Evolutionary conservation across 2,329 filamentous ascomycete genomes (phyloP).

Genomic region (Stylonectria norvegica): DNA sequence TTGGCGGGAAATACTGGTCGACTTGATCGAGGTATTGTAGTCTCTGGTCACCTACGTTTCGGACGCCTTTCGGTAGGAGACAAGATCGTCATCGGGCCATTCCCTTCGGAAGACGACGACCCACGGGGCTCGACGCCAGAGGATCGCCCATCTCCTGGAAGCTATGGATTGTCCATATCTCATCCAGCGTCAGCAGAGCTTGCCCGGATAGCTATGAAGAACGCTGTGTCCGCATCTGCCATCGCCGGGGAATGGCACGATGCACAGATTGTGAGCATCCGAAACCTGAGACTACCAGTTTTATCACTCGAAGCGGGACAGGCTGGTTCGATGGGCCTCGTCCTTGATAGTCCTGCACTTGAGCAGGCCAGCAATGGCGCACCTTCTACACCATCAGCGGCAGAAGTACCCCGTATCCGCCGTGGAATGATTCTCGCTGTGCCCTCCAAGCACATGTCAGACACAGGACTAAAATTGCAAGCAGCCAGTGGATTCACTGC

Average conservation of each 20-base stretch:
- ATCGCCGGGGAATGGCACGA: slow-evolving; percentile 71
- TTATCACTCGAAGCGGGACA: slow-evolving; percentile 73
- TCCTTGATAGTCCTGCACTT: slow-evolving; percentile 47
- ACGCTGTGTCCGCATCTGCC: slow-evolving; percentile 48
- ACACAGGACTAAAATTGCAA: slow-evolving; percentile 56
- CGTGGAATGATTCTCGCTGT: slow-evolving; percentile 83
- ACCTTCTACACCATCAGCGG: slow-evolving; percentile 13
- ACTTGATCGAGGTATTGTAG: slow-evolving; percentile 61
- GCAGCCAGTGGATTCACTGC: slow-evolving; percentile 69
- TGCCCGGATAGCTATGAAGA: slow-evolving; percentile 50
- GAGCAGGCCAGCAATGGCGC: slow-evolving; percentile 3
- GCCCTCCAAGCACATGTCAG: slow-evolving; percentile 55
- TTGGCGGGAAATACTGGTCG: slow-evolving; percentile 15
- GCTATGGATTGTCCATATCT: slow-evolving; percentile 49
- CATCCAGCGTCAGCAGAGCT: slow-evolving; percentile 54
- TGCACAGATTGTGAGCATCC: slow-evolving; percentile 78
- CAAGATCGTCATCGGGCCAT: slow-evolving; percentile 74
- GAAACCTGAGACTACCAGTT: slow-evolving; percentile 83
- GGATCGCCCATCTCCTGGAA: slow-evolving; percentile 45
- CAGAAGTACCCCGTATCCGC: slow-evolving; percentile 45
- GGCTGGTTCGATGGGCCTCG: slow-evolving; percentile 82
- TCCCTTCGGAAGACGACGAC: slow-evolving; percentile 56
- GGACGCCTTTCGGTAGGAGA: slow-evolving; percentile 77
- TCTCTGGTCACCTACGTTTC: slow-evolving; percentile 80
- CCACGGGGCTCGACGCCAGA: slow-evolving; percentile 37